phyloP scores from a whole-genome alignment of 371 early-diverging fungal species.

The Actinomucor elegans region DNA sequence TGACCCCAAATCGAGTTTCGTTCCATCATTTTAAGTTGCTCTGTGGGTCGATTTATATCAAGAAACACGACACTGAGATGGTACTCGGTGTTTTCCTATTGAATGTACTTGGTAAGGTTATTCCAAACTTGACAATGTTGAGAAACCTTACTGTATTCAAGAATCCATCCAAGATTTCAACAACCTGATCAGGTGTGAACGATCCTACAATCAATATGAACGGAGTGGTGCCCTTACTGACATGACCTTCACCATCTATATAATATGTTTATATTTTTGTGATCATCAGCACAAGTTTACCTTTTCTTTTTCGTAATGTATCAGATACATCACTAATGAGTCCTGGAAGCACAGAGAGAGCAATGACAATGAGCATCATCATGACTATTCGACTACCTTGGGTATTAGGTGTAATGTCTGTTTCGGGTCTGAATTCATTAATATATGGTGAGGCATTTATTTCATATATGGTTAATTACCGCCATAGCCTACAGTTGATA shows the following conservation, averaged over 20 bases:
- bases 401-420: conserved; percentile 64
- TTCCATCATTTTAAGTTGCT: conserved; percentile 48
- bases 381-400: conserved; percentile 63
- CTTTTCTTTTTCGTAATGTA: conserved; percentile 51
- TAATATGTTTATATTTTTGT: too few species aligned
- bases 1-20: conserved; percentile 45
- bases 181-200: conserved; percentile 50
- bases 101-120: too few species aligned
- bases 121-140: too few species aligned
- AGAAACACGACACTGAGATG: conserved; percentile 59
- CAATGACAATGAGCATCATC: conserved; percentile 66
- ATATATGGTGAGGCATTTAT: neutral
- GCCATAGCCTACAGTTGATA: conserved; percentile 83
- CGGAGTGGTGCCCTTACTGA: conserved; percentile 47
- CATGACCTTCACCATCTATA: conserved; percentile 46
- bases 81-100: conserved; percentile 38
- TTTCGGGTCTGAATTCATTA: too few species aligned
- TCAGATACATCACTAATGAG: conserved; percentile 57
- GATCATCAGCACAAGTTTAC: conserved; percentile 6
- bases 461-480: conserved; percentile 1
- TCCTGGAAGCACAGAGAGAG: conserved; percentile 63
- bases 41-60: conserved; percentile 49
- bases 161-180: conserved; percentile 62
- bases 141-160: conserved; percentile 49
- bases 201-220: conserved; percentile 69